Percentiles rank a stretch among this genome's conserved stretches.
Evolutionary conservation across 176 grass and related monocot species (phyloP).

Genomic region (Microstegium vimineum): DNA sequence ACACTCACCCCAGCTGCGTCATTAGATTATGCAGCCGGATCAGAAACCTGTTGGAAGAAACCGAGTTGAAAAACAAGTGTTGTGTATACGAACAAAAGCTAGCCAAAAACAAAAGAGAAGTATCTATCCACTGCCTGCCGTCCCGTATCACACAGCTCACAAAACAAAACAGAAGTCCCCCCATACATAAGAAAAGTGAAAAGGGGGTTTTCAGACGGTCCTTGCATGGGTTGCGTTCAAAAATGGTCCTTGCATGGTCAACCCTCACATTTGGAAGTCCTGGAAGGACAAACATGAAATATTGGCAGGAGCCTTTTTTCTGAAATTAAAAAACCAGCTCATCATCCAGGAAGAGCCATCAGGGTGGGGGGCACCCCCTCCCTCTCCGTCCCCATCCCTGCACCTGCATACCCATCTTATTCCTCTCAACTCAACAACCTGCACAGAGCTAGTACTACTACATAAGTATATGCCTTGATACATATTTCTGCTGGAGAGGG

Average conservation of each 20-base stretch:
- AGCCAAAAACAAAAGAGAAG: neutral
- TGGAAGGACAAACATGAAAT: slow-evolving; percentile 30
- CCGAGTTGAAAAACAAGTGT: neutral
- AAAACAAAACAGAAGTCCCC: neutral
- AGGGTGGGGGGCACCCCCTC: neutral
- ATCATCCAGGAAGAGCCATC: neutral
- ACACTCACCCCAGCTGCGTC: neutral
- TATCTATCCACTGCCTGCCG: neutral
- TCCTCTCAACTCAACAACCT: slow-evolving; percentile 18
- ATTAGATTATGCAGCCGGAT: neutral
- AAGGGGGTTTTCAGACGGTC: neutral
- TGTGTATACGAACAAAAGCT: neutral
- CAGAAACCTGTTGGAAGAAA: neutral
- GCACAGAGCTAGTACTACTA: neutral
- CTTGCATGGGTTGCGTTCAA: no score
- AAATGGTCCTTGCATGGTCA: neutral
- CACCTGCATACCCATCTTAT: neutral
- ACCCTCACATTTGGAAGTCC: neutral
- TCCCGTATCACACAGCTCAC: neutral
- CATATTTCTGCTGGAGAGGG: neutral
- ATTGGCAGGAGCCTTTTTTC: neutral
- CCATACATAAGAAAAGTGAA: neutral
- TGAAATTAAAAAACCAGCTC: neutral
- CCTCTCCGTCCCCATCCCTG: slow-evolving; percentile 15
- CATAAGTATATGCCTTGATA: slow-evolving; percentile 17